phyloP scores from a whole-genome alignment of 495 filamentous ascomycete species.

The Amniculicola lignicola region DNA sequence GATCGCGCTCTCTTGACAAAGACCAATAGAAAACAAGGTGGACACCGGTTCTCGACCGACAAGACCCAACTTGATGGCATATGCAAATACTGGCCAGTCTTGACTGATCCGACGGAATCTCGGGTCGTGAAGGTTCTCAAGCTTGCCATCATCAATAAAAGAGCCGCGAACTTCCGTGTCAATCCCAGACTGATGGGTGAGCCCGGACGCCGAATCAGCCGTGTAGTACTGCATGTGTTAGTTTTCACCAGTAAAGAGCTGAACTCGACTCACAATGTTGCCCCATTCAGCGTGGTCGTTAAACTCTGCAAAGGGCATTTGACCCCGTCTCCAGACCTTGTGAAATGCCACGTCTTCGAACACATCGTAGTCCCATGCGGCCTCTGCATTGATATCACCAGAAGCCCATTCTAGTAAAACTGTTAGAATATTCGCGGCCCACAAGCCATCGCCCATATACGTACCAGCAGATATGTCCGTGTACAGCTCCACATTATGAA shows the following conservation, averaged over 20 bases:
- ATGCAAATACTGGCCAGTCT: slow-evolving; percentile 56
- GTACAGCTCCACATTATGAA: slow-evolving; percentile 58
- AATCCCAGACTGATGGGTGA: slow-evolving; percentile 50
- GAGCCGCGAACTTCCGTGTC: slow-evolving; percentile 50
- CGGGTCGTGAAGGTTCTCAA: slow-evolving; percentile 49
- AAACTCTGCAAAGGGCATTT: slow-evolving; percentile 68
- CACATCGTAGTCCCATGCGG: slow-evolving; percentile 55
- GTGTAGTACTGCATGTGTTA: slow-evolving; percentile 50
- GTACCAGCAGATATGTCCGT: slow-evolving; percentile 60
- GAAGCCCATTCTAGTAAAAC: slow-evolving; percentile 54
- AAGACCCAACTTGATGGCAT: slow-evolving; percentile 51
- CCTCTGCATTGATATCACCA: slow-evolving; percentile 50
- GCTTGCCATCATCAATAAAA: slow-evolving; percentile 46
- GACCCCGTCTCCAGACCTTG: slow-evolving; percentile 58
- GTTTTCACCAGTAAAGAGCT: not conserved
- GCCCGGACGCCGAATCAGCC: slow-evolving; percentile 46
- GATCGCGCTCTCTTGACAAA: slow-evolving; percentile 53
- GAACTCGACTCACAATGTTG: slow-evolving; percentile 55
- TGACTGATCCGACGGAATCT: slow-evolving; percentile 54
- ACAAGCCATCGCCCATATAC: slow-evolving; percentile 25
- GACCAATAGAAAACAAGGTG: slow-evolving; percentile 53
- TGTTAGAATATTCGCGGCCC: slow-evolving; percentile 20
- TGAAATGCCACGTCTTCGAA: slow-evolving; percentile 51
- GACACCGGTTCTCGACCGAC: slow-evolving; percentile 41
- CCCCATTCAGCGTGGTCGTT: slow-evolving; percentile 83